Evolutionary conservation across 345 rosid genomes (phyloP).

Genomic region (Hirschfeldia incana): DNA sequence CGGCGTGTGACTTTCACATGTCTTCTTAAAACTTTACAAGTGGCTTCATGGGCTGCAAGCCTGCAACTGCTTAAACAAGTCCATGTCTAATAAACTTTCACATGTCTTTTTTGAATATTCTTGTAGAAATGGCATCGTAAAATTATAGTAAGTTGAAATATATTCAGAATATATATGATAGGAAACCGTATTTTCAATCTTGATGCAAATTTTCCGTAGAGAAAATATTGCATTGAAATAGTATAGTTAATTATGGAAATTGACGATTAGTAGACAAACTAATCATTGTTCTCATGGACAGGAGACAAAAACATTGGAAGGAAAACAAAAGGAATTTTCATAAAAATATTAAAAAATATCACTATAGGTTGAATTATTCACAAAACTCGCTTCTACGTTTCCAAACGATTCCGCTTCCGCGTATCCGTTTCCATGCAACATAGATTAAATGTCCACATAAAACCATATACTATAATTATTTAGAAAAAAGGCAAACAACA

Average conservation of each 20-base stretch:
- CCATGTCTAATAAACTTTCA: not conserved
- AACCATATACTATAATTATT: not conserved
- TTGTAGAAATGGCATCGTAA: not conserved
- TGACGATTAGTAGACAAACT: not conserved
- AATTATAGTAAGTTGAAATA: not conserved
- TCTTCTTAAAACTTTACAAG: not conserved
- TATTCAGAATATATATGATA: not conserved
- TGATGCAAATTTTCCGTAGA: constrained; percentile 15
- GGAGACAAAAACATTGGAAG: constrained; percentile 11
- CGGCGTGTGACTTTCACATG: constrained; percentile 27
- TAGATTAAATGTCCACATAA: not conserved
- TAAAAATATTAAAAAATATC: too few relatives aligned
- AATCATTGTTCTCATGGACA: not conserved
- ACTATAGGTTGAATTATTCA: too few relatives aligned
- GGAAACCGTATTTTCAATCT: not conserved
- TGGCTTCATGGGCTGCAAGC: not conserved
- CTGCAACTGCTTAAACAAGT: not conserved
- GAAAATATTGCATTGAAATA: not conserved
- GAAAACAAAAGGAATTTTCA: not conserved
- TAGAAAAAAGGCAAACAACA: not conserved
- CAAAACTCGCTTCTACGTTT: too few relatives aligned
- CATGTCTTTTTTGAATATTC: not conserved
- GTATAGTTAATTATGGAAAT: not conserved
- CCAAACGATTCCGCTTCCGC: too few relatives aligned
- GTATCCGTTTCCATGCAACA: too few relatives aligned